A percentile compares a stretch with the other conserved stretches of the same genome.
Conservation (phyloP, 169 alveolate species). For the Plasmodium ovale region DNA sequence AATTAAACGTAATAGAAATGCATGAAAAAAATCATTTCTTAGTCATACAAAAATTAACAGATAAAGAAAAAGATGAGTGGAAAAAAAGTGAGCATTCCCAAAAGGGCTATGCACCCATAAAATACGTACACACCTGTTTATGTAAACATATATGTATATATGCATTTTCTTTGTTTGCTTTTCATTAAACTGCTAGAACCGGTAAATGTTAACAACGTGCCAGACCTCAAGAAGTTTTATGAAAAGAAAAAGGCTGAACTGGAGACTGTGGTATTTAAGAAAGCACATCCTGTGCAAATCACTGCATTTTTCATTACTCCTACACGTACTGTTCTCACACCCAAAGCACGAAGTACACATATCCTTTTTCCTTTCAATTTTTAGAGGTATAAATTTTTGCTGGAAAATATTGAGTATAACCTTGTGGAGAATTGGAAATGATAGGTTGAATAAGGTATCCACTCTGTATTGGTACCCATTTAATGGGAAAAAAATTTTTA, state of each 20-base stretch:
- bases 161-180: neutral
- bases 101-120: too few species aligned
- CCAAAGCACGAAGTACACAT: neutral
- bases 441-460: too few species aligned
- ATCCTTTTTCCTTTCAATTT: neutral
- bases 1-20: constrained; percentile 46
- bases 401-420: constrained; percentile 63
- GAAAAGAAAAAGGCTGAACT: constrained; percentile 67
- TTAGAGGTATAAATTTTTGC: constrained; percentile 70
- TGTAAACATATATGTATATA: neutral
- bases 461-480: neutral
- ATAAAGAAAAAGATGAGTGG: neutral
- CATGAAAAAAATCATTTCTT: neutral
- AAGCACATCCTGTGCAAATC: neutral
- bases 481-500: neutral
- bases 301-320: neutral
- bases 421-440: constrained; percentile 61
- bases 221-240: constrained; percentile 48
- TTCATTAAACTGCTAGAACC: constrained; percentile 34
- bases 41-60: neutral
- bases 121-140: neutral
- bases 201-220: constrained; percentile 26
- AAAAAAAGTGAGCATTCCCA: too few species aligned
- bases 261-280: constrained; percentile 54
- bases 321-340: neutral